Evolutionary conservation across 2,329 filamentous ascomycete species (phyloP).

Genomic region (Ophiostoma triangulosporum): DNA sequence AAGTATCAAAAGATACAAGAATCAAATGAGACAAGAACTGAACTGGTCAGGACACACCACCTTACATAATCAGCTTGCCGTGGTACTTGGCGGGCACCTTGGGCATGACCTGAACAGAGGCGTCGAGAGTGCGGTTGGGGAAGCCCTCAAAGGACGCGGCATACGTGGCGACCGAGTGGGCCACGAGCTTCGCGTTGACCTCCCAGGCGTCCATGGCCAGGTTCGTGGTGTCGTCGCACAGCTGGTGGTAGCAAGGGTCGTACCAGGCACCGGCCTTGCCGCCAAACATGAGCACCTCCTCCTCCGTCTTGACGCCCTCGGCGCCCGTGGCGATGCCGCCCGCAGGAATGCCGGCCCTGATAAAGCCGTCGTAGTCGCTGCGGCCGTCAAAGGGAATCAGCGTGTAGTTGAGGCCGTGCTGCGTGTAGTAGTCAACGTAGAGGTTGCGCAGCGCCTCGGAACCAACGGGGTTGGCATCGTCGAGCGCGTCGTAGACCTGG

Average conservation of each 20-base stretch:
- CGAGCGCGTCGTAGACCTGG: constrained; percentile 59
- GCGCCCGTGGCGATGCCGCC: constrained; percentile 69
- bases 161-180: constrained; percentile 59
- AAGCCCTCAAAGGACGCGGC: constrained; percentile 52
- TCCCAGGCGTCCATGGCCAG: constrained; percentile 48
- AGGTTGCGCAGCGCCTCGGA: constrained; percentile 56
- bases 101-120: constrained; percentile 24
- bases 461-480: constrained; percentile 55
- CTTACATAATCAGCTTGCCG: constrained; percentile 31
- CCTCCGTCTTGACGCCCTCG: constrained; percentile 58
- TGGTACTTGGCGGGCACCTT: constrained; percentile 29
- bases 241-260: constrained; percentile 47
- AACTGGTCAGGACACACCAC: background rate
- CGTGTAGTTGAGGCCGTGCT: constrained; percentile 49
- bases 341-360: constrained; percentile 56
- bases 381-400: constrained; percentile 66
- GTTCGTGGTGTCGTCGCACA: constrained; percentile 46
- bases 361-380: constrained; percentile 69
- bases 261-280: constrained; percentile 49
- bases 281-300: constrained; percentile 55
- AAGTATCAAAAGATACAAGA: no score
- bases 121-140: constrained; percentile 33
- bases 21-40: no score
- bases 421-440: constrained; percentile 53
- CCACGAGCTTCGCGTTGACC: constrained; percentile 51